phyloP scores from a whole-genome alignment of 257 asterid species.

The Petunia axillaris region DNA sequence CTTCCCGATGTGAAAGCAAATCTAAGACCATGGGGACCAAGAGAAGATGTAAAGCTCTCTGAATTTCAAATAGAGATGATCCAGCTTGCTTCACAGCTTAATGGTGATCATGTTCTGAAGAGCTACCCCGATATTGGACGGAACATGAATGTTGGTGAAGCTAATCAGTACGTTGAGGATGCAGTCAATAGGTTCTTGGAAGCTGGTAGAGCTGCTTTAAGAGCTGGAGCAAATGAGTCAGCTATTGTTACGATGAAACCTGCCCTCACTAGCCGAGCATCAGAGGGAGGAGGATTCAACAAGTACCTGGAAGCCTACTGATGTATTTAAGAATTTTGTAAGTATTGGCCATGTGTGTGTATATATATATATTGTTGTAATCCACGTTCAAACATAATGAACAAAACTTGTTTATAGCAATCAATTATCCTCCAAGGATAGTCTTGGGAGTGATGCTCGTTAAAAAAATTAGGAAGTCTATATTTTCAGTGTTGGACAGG shows the following conservation, averaged over 20 bases:
- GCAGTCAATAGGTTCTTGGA: constrained; percentile 88
- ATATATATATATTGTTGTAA: too few relatives aligned
- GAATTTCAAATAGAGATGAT: constrained; percentile 86
- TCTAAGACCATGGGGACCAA: constrained; percentile 72
- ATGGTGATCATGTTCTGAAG: constrained; percentile 80
- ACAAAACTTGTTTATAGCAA: too few relatives aligned
- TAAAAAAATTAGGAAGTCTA: too few relatives aligned
- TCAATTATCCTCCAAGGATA: too few relatives aligned
- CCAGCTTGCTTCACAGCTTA: constrained; percentile 97
- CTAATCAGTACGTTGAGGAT: constrained; percentile 75
- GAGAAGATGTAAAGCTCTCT: constrained; percentile 63
- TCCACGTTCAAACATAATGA: too few relatives aligned
- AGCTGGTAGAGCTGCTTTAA: constrained; percentile 87
- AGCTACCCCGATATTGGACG: constrained; percentile 78
- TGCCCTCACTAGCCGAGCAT: constrained; percentile 66
- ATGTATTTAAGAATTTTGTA: too few relatives aligned
- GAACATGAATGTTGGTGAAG: constrained; percentile 66
- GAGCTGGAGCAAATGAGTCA: constrained; percentile 89
- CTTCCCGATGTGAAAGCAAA: constrained; percentile 65
- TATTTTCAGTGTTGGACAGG: too few relatives aligned
- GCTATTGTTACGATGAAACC: constrained; percentile 91
- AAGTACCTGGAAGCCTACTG: background rate
- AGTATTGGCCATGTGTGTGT: too few relatives aligned
- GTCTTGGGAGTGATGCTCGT: too few relatives aligned
- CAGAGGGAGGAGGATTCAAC: constrained; percentile 28